These are phyloP conservation scores for Brassica cretica DNA, from an alignment of 345 rosid genomes.

Conservation along the genomic window DNA sequence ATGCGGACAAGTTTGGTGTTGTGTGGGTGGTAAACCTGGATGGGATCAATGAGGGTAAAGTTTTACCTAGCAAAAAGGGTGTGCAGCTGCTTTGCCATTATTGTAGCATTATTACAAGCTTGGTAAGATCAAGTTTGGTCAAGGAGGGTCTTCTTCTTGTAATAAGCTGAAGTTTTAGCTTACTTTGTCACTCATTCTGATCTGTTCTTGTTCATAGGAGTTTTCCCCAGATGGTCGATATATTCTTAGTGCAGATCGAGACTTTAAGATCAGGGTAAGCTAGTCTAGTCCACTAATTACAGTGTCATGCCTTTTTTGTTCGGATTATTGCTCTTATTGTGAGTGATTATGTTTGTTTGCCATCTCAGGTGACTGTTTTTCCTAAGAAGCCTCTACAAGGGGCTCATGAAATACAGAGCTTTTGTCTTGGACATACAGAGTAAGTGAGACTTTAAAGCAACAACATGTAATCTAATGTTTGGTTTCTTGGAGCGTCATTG, in stretches of 20 bases:
- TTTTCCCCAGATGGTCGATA: slow-evolving; percentile 81
- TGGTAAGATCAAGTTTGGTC: slow-evolving; percentile 46
- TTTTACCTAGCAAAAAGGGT: slow-evolving; percentile 55
- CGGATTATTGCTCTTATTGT: slow-evolving; percentile 6
- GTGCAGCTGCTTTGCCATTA: slow-evolving; percentile 80
- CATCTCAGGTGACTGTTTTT: slow-evolving; percentile 67
- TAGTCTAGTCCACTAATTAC: slow-evolving; percentile 22
- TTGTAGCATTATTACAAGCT: slow-evolving; percentile 91
- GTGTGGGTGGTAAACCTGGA: slow-evolving; percentile 77
- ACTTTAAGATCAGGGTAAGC: slow-evolving; percentile 88
- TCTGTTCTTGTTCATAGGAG: slow-evolving; percentile 51
- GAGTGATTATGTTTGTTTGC: slow-evolving; percentile 23
- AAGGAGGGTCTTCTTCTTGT: background rate
- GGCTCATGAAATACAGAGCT: slow-evolving; percentile 93
- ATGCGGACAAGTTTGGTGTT: slow-evolving; percentile 95
- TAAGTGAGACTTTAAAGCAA: slow-evolving; percentile 53
- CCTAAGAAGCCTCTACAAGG: slow-evolving; percentile 83
- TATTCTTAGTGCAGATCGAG: slow-evolving; percentile 84
- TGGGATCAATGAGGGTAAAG: slow-evolving; percentile 44
- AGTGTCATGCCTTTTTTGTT: slow-evolving; percentile 13
- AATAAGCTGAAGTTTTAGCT: background rate
- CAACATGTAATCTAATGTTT: background rate
- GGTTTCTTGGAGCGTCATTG: background rate
- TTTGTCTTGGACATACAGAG: slow-evolving; percentile 97
- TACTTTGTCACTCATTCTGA: slow-evolving; percentile 8